Percentiles rank a stretch among this genome's conserved stretches.
Evolutionary conservation across 2,329 filamentous ascomycete genomes (phyloP).

Genomic region (Pestalotiopsis sp.): DNA sequence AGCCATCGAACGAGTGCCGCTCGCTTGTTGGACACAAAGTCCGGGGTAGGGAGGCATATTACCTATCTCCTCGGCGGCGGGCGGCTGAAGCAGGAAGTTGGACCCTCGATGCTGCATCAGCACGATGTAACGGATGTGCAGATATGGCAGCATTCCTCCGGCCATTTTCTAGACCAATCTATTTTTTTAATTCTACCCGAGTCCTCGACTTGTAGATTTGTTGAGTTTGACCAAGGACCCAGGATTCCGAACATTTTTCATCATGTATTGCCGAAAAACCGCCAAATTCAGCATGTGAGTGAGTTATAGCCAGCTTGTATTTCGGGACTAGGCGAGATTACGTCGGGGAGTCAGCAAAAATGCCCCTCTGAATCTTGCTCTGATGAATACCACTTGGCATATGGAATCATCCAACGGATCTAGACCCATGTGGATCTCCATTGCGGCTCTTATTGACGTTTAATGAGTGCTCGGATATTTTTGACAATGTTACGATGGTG

Average conservation of each 20-base stretch:
- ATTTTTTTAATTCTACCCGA: background rate
- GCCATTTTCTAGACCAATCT: background rate
- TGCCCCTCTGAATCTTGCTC: too few species aligned
- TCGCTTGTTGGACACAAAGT: background rate
- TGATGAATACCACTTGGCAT: too few species aligned
- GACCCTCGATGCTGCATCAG: background rate
- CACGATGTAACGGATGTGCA: background rate
- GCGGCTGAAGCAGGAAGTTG: constrained; percentile 10
- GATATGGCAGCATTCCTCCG: background rate
- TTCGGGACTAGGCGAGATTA: too few species aligned
- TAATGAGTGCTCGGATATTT: background rate
- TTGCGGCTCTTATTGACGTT: background rate
- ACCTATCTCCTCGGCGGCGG: background rate
- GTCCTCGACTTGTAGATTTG: too few species aligned
- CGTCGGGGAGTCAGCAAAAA: too few species aligned
- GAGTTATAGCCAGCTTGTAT: too few species aligned
- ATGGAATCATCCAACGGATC: too few species aligned
- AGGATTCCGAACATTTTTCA: too few species aligned
- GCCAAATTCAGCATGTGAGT: too few species aligned
- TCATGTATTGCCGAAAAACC: too few species aligned
- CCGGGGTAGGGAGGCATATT: background rate
- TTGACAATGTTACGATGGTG: background rate
- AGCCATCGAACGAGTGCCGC: background rate
- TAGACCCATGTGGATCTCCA: too few species aligned
- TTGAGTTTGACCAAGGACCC: too few species aligned